A percentile compares a stretch with the other conserved stretches of the same genome.
These are phyloP conservation scores for Persicaria tinctoria DNA, from an alignment of 148 eudicot genomes.

Conservation along the genomic window DNA sequence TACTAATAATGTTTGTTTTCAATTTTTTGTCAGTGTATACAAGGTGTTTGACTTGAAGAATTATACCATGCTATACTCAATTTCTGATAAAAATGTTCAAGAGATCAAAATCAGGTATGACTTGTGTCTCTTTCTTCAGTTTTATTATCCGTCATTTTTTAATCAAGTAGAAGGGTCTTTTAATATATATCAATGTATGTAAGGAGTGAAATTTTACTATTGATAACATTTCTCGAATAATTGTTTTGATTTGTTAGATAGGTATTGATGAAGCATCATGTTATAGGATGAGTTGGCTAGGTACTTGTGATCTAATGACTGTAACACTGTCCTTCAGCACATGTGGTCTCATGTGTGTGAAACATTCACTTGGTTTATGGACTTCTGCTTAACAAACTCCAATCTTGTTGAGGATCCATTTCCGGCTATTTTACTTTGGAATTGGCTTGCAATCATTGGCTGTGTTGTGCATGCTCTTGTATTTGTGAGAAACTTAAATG, in stretches of 20 bases:
- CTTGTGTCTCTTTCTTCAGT: not conserved
- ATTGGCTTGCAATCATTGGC: not conserved
- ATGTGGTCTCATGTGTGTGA: not conserved
- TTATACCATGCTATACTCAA: constrained; percentile 87
- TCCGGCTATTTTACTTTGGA: not conserved
- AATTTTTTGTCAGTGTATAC: constrained; percentile 15
- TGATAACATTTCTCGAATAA: not conserved
- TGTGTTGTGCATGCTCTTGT: not conserved
- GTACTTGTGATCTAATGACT: not conserved
- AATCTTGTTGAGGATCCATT: too few relatives aligned
- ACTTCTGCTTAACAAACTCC: not conserved
- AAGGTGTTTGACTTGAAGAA: constrained; percentile 40
- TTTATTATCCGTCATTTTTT: not conserved
- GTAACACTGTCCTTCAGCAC: not conserved
- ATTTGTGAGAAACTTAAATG: not conserved
- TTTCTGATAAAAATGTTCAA: constrained; percentile 88
- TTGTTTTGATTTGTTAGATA: constrained; percentile 3
- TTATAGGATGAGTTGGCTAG: not conserved
- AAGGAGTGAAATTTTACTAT: not conserved
- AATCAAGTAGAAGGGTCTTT: not conserved
- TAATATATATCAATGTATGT: too few relatives aligned
- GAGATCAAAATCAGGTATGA: constrained; percentile 88
- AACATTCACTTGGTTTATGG: not conserved
- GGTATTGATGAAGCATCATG: not conserved
- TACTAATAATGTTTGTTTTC: not conserved